Conservation (phyloP, 139 green algal species). For the Eudorina sp. region DNA sequence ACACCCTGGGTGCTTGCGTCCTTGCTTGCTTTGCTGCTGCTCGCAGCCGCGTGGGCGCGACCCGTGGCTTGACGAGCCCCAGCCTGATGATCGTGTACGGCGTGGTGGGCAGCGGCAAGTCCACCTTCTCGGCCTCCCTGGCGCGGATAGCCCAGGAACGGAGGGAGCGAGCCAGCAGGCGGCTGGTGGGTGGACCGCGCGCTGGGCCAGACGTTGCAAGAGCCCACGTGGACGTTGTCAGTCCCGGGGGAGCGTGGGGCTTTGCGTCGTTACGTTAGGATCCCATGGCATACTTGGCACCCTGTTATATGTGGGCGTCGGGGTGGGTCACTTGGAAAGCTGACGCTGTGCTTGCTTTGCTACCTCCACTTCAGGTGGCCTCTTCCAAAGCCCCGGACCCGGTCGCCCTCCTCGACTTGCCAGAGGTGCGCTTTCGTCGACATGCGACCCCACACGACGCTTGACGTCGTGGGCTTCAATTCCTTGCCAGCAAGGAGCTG, state of each 20-base stretch:
- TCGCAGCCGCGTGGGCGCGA: background rate
- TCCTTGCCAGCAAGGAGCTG: no score
- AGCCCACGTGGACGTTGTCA: no score
- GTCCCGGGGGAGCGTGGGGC: no score
- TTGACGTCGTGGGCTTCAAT: background rate
- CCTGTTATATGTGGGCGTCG: no score
- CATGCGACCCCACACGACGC: no score
- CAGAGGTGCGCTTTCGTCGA: slow-evolving; percentile 1
- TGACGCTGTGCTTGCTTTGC: background rate
- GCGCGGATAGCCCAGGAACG: slow-evolving; percentile 31
- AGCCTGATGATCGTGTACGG: slow-evolving; percentile 44
- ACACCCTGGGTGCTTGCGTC: no score
- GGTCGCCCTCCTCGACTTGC: background rate
- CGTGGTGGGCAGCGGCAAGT: slow-evolving; percentile 43
- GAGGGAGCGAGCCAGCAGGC: background rate
- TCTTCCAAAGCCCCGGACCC: background rate
- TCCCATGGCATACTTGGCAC: no score
- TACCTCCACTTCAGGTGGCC: background rate
- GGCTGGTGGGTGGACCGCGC: background rate
- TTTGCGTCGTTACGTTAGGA: no score
- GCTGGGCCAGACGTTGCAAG: no score
- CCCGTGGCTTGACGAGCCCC: slow-evolving; percentile 6
- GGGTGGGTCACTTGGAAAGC: no score
- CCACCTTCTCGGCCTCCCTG: slow-evolving; percentile 14
- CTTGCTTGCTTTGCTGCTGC: background rate